Evolutionary conservation across 78 protist genomes (phyloP), one percentile per base, ranked within the genome.

Genomic region (Planoprotostelium fungivorum): DNA sequence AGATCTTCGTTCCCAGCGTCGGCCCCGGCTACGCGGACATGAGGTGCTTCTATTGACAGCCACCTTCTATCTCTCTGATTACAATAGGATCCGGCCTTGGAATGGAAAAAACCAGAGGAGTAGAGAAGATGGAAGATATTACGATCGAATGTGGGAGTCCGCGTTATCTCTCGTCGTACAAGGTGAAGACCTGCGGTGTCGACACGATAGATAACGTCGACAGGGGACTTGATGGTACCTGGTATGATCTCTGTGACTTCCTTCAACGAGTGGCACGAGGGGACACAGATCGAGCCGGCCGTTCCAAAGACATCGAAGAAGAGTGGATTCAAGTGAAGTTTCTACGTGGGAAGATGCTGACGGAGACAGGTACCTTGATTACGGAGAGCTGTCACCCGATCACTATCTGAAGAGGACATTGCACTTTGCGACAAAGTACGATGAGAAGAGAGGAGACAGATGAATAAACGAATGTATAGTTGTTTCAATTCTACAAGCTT

Each of bases 251-350:
- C 91, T 25, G 85, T 93, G 73, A 93, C 95, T 1, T 38, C 87
- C 34, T 93, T 87, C 89, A 94, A 94, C 87, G 96, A 94, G 83
- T 94, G 96, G 96, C 90, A 88, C 88, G 96, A 90, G 84, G 96
- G 93, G 36, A 90, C 93, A 28, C 96, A 94, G 73, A 91, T 90
- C 28, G 96, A 90, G 83, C 89, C 93, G 16, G 83, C 90, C 63
- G 84, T 1, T 31, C 90, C 73, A 51, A 51, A 51, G 16, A 51
- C 31, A 51, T 51, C 73, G 39, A 37, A 86, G 9, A 16, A 51
- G 31, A 25, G 31, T 16, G 16, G 16, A 25, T 51, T 51, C 16
- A 16, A 51, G 73, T 51, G n/a, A 51, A 5, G 73, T 51, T 25
- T 51, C 31, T 51, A 51, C 73, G 16, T 51, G 5, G 73, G 16